Conservation (phyloP, 345 rosid species). For the Melaleuca alternifolia region DNA sequence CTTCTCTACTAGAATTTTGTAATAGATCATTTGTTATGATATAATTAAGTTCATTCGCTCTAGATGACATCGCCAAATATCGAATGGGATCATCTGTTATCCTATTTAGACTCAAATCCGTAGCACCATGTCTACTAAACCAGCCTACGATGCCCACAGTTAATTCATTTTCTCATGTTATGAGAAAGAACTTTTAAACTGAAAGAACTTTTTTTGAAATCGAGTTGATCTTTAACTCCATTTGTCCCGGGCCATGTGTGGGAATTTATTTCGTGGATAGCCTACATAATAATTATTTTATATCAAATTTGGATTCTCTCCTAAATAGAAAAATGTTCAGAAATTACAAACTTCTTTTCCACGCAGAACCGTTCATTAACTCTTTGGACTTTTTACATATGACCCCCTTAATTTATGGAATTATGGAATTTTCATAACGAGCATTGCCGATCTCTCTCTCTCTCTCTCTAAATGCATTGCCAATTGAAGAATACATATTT, state of each 20-base stretch:
- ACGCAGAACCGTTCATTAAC: neutral
- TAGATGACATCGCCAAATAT: neutral
- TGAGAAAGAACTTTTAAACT: neutral
- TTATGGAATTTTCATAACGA: neutral
- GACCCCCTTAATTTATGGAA: neutral
- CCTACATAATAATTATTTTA: neutral
- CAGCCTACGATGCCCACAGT: neutral
- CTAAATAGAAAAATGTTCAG: neutral
- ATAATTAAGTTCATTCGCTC: neutral
- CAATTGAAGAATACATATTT: neutral
- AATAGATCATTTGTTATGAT: neutral
- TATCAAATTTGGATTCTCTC: neutral
- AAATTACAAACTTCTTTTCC: neutral
- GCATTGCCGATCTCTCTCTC: neutral
- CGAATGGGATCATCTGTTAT: neutral
- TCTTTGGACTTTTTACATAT: neutral
- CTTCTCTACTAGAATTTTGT: no score
- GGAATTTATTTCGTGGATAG: neutral
- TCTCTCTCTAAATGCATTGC: no score
- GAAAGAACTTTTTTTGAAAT: neutral
- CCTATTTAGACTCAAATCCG: neutral
- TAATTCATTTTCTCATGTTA: neutral
- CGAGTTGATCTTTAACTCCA: neutral
- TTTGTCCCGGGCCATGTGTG: no score
- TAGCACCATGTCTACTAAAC: neutral